Conservation (phyloP, 192 early-diverging fungal species). For the Coemansia interrupta region DNA sequence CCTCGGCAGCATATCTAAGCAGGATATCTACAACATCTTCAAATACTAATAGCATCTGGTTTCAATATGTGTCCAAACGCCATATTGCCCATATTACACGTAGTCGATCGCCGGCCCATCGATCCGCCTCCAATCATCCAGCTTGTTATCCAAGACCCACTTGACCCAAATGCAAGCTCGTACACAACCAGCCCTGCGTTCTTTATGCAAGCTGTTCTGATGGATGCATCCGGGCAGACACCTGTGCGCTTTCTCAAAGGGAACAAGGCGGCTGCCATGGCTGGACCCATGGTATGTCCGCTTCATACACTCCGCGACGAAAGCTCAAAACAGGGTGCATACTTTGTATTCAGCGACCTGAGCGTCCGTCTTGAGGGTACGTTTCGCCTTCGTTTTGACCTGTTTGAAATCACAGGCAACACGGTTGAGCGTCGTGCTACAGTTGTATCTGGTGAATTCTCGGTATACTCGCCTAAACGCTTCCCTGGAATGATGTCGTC, state of each 20-base stretch:
- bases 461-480: constrained; percentile 89
- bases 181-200: constrained; percentile 71
- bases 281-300: constrained; percentile 89
- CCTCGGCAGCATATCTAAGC: neutral
- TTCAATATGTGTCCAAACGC: no score
- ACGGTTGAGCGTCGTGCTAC: constrained; percentile 47
- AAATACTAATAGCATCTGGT: no score
- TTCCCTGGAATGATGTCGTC: constrained; percentile 95
- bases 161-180: constrained; percentile 19
- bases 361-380: constrained; percentile 87
- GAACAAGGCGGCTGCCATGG: constrained; percentile 69
- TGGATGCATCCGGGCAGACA: constrained; percentile 68
- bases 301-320: constrained; percentile 83
- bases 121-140: constrained; percentile 55
- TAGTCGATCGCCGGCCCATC: constrained; percentile 54
- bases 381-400: constrained; percentile 73
- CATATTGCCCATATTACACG: neutral
- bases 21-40: no score
- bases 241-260: constrained; percentile 80
- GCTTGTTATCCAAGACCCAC: constrained; percentile 38
- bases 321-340: constrained; percentile 77
- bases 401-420: constrained; percentile 78
- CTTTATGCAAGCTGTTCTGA: constrained; percentile 88
- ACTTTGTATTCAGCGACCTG: constrained; percentile 94
- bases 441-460: constrained; percentile 72